A percentile compares a stretch with the other conserved stretches of the same genome.
These are phyloP conservation scores for Moesziomyces sp. DNA, from an alignment of 1,284 basidiomycete species.

Conservation along the genomic window DNA sequence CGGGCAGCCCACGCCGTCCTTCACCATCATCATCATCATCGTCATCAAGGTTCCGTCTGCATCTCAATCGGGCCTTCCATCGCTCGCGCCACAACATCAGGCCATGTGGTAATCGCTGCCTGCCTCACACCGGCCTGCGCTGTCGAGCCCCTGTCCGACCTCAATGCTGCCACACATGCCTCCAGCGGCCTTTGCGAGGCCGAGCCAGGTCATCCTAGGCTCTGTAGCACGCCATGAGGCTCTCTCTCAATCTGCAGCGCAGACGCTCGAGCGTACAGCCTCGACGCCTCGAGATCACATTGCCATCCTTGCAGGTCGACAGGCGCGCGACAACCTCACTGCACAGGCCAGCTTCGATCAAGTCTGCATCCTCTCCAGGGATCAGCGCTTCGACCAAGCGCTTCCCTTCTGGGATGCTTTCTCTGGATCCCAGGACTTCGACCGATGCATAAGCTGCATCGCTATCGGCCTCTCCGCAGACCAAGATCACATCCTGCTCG, in stretches of 20 bases:
- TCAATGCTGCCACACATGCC: conserved; percentile 13
- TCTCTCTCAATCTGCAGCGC: not conserved
- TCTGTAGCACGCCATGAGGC: conserved; percentile 1
- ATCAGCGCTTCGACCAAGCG: conserved; percentile 41
- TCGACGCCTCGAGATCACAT: conserved; percentile 4
- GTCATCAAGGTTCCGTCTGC: too few relatives aligned
- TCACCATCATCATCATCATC: not conserved
- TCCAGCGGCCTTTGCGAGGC: conserved; percentile 8
- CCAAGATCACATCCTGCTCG: conserved; percentile 21
- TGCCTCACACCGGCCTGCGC: not conserved
- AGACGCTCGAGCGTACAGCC: not conserved
- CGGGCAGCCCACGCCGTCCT: too few relatives aligned
- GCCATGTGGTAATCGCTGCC: not conserved
- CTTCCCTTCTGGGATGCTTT: conserved; percentile 55
- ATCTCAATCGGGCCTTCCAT: too few relatives aligned
- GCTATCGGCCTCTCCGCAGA: conserved; percentile 24
- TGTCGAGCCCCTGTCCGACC: not conserved
- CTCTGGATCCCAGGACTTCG: conserved; percentile 35
- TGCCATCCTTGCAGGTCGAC: conserved; percentile 22
- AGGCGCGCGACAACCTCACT: conserved; percentile 22
- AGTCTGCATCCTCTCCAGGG: conserved; percentile 38
- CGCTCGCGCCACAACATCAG: not conserved
- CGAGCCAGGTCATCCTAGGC: conserved; percentile 32
- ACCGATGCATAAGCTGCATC: conserved; percentile 26
- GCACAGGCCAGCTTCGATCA: conserved; percentile 46